Conservation (phyloP, 1,284 basidiomycete genomes). For the Irpex sp. region DNA sequence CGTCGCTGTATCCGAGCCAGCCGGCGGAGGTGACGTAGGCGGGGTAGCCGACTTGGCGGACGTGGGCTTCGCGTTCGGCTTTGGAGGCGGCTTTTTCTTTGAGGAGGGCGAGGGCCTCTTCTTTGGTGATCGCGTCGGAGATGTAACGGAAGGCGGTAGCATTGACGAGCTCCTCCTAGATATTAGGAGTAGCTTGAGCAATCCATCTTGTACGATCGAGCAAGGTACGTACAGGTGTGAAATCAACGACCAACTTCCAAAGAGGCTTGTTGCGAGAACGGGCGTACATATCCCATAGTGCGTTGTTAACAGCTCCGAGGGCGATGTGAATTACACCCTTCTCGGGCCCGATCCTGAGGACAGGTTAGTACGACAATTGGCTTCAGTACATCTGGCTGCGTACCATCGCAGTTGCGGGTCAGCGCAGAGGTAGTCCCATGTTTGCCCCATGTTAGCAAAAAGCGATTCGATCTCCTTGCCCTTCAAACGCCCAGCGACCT, state of each 20-base stretch:
- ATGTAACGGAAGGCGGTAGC: conserved; percentile 90
- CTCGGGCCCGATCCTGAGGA: conserved; percentile 78
- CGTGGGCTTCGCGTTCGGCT: conserved; percentile 71
- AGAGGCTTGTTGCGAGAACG: conserved; percentile 74
- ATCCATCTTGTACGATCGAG: conserved; percentile 1
- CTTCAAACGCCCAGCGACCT: conserved; percentile 76
- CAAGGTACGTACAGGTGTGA: conserved; percentile 59
- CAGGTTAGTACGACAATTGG: background rate
- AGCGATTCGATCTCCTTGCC: conserved; percentile 83
- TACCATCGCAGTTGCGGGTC: conserved; percentile 90
- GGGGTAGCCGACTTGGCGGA: conserved; percentile 77
- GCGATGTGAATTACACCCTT: conserved; percentile 87
- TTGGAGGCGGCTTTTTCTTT: conserved; percentile 76
- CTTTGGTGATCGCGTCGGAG: conserved; percentile 87
- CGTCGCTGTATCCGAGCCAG: conserved; percentile 90
- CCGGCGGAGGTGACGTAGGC: conserved; percentile 95
- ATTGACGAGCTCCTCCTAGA: conserved; percentile 80
- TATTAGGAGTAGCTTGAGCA: background rate
- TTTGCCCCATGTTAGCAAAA: conserved; percentile 86
- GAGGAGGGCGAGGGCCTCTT: conserved; percentile 85
- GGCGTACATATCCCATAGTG: conserved; percentile 83
- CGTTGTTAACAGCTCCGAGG: conserved; percentile 77
- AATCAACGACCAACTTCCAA: conserved; percentile 84
- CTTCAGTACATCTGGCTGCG: conserved; percentile 17
- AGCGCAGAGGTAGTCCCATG: conserved; percentile 76